Percentiles rank a stretch among this genome's conserved stretches.
Conservation (phyloP, 2,329 filamentous ascomycete genomes). For the Monilinia polystroma region DNA sequence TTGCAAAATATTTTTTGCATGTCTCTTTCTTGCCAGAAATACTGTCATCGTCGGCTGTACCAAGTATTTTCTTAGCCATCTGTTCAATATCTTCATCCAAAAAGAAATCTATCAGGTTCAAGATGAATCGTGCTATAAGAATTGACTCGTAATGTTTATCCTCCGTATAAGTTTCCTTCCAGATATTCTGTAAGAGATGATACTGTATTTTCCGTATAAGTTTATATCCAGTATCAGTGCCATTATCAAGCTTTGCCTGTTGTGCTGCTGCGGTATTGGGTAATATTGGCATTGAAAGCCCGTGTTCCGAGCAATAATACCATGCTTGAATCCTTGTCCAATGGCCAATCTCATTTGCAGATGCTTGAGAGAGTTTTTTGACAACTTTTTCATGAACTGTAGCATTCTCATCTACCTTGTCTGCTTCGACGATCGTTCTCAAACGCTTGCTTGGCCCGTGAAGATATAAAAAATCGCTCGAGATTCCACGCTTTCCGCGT, state of each 20-base stretch:
- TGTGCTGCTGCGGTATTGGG: constrained; percentile 14
- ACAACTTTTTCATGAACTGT: not conserved
- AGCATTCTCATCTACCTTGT: not conserved
- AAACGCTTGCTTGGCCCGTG: constrained; percentile 13
- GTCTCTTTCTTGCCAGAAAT: not conserved
- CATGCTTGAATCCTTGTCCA: constrained; percentile 22
- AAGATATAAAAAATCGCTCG: not conserved
- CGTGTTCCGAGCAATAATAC: constrained; percentile 12
- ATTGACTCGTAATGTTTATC: not conserved
- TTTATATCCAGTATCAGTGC: not conserved
- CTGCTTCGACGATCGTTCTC: constrained; percentile 12
- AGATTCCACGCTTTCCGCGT: not conserved
- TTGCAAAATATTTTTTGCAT: not conserved
- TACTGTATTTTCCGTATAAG: constrained; percentile 12
- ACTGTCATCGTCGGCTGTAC: too few relatives aligned
- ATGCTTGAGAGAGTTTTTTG: not conserved
- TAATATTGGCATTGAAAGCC: not conserved
- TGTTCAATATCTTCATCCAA: not conserved
- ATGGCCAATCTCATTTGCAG: constrained; percentile 9
- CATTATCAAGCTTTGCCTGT: constrained; percentile 13
- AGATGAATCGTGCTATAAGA: not conserved
- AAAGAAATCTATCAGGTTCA: constrained; percentile 1
- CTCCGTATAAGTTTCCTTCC: not conserved
- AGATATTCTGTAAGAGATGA: constrained; percentile 6
- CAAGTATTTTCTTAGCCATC: not conserved